Evolutionary conservation across 2,329 filamentous ascomycete species (phyloP).

Genomic region (Colletotrichum sansevieriae): DNA sequence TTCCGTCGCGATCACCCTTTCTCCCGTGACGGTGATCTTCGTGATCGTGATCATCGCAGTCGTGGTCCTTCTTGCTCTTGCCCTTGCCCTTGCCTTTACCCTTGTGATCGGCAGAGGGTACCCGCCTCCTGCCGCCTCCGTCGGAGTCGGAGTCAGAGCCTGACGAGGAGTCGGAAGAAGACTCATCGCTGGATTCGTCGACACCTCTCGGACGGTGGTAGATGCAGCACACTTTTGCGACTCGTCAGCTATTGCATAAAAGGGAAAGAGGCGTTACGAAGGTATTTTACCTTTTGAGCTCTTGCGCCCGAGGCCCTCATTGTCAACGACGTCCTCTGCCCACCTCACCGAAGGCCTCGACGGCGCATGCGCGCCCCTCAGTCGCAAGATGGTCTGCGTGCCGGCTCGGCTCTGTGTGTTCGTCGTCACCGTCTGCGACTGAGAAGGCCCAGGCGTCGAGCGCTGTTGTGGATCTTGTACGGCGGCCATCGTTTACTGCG

Average conservation of each 20-base stretch:
- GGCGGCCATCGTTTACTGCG: slow-evolving; percentile 33
- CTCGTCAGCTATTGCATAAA: not conserved
- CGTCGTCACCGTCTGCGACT: slow-evolving; percentile 51
- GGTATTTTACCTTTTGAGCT: slow-evolving; percentile 83
- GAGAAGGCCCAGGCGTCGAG: slow-evolving; percentile 49
- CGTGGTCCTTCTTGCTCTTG: slow-evolving; percentile 51
- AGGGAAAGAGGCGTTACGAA: not conserved
- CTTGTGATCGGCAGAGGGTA: slow-evolving; percentile 51
- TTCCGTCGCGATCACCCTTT: slow-evolving; percentile 49
- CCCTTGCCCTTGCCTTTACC: slow-evolving; percentile 53
- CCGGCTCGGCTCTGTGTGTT: slow-evolving; percentile 47
- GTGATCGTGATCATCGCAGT: slow-evolving; percentile 52
- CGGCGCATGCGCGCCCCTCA: slow-evolving; percentile 62
- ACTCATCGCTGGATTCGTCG: slow-evolving; percentile 84
- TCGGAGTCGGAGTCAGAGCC: slow-evolving; percentile 65
- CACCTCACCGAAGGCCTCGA: slow-evolving; percentile 81
- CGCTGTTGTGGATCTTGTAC: slow-evolving; percentile 48
- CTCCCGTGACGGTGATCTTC: slow-evolving; percentile 50
- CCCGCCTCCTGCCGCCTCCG: slow-evolving; percentile 45
- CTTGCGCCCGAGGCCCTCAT: slow-evolving; percentile 94
- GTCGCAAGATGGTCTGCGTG: slow-evolving; percentile 60
- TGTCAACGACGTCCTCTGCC: slow-evolving; percentile 94
- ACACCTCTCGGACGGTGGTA: slow-evolving; percentile 88
- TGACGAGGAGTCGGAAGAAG: slow-evolving; percentile 69
- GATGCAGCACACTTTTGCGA: slow-evolving; percentile 89